phyloP scores from a whole-genome alignment of 2,329 filamentous ascomycete species.

The Cadophora malorum region DNA sequence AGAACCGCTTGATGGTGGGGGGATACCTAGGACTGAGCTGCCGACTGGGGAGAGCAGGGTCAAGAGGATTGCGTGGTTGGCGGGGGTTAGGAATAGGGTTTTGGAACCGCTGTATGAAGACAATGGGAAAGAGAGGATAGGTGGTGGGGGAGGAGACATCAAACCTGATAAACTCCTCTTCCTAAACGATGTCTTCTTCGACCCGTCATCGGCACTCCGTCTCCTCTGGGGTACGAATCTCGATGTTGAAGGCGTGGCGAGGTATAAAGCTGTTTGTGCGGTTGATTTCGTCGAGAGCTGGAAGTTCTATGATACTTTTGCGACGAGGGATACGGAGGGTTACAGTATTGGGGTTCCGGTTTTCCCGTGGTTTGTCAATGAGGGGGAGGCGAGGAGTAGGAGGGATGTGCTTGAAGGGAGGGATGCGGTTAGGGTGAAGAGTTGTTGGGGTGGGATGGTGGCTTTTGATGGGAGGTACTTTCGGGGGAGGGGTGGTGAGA shows the following conservation, averaged over 20 bases:
- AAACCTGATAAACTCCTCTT: slow-evolving; percentile 59
- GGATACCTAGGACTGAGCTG: slow-evolving; percentile 56
- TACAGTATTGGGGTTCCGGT: slow-evolving; percentile 67
- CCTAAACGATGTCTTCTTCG: slow-evolving; percentile 69
- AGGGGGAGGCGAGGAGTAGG: slow-evolving; percentile 60
- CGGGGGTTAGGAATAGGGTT: slow-evolving; percentile 74
- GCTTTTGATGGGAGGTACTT: slow-evolving; percentile 68
- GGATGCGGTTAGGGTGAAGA: slow-evolving; percentile 71
- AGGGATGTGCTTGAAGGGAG: slow-evolving; percentile 65
- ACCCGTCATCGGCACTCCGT: slow-evolving; percentile 58
- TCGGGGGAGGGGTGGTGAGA: slow-evolving; percentile 7
- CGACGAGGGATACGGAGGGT: slow-evolving; percentile 70
- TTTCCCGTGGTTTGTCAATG: slow-evolving; percentile 70
- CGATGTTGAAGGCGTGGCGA: slow-evolving; percentile 53
- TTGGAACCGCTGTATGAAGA: slow-evolving; percentile 63
- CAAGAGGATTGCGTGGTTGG: slow-evolving; percentile 76
- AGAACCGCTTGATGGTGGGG: slow-evolving; percentile 59
- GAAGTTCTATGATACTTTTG: slow-evolving; percentile 77
- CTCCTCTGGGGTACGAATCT: slow-evolving; percentile 69
- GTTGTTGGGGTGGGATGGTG: slow-evolving; percentile 81
- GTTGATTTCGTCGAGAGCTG: slow-evolving; percentile 73
- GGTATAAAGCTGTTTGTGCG: slow-evolving; percentile 74
- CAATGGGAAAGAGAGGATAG: background rate
- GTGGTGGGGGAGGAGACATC: background rate
- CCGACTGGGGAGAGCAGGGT: slow-evolving; percentile 67